phyloP scores from a whole-genome alignment of 1,284 basidiomycete genomes.

The Pseudozyma sp. region DNA sequence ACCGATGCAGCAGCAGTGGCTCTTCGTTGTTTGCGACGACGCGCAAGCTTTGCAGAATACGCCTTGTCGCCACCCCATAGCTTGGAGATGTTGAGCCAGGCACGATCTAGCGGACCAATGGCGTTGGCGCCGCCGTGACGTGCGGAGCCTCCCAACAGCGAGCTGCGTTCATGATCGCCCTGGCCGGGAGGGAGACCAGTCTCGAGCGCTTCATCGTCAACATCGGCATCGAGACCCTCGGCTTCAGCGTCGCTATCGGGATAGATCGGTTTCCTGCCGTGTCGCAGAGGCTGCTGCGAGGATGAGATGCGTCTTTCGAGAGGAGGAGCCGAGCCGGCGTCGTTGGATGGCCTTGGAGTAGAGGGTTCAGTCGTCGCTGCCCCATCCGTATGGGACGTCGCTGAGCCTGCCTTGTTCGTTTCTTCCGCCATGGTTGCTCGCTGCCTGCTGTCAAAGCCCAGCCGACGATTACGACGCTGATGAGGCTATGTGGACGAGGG shows the following conservation, averaged over 20 bases:
- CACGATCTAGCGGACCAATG: constrained; percentile 29
- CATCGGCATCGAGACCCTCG: constrained; percentile 48
- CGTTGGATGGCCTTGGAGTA: constrained; percentile 15
- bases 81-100: constrained; percentile 43
- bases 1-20: constrained; percentile 15
- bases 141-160: constrained; percentile 30
- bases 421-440: constrained; percentile 16
- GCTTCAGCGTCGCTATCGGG: constrained; percentile 53
- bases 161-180: constrained; percentile 39
- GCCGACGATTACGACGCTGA: not conserved
- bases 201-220: constrained; percentile 55
- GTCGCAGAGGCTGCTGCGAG: constrained; percentile 42
- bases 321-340: constrained; percentile 18
- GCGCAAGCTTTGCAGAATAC: constrained; percentile 26
- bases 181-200: constrained; percentile 30
- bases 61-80: constrained; percentile 50
- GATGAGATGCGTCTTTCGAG: constrained; percentile 39
- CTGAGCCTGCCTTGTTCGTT: constrained; percentile 5
- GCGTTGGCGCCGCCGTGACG: constrained; percentile 12
- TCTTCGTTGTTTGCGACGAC: constrained; percentile 41
- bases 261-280: constrained; percentile 54
- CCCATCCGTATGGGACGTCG: not conserved
- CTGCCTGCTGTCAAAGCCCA: not conserved
- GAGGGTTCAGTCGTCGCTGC: constrained; percentile 5
- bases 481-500: no score